Evolutionary conservation across 1,139 yeast species (phyloP).

Genomic region (Arxiozyma slooffiae): DNA sequence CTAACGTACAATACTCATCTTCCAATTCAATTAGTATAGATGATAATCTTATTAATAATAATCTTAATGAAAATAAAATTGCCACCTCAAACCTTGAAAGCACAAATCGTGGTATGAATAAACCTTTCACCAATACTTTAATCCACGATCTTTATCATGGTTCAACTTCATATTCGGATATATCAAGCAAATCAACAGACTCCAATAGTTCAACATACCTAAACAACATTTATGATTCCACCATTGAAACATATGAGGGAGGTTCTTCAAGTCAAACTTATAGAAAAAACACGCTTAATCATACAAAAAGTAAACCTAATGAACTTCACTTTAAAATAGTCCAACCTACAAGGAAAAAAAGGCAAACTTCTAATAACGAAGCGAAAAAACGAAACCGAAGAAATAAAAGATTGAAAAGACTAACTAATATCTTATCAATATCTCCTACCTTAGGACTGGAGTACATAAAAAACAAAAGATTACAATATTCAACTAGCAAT

Average conservation of each 20-base stretch:
- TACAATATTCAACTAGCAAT: background rate
- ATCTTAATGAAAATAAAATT: background rate
- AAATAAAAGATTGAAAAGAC: background rate
- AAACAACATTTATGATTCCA: background rate
- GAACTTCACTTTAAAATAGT: slow-evolving; percentile 13
- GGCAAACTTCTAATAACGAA: background rate
- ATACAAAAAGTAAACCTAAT: slow-evolving; percentile 7
- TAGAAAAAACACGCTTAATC: background rate
- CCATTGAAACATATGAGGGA: background rate
- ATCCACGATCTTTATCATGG: background rate
- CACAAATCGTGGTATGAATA: background rate
- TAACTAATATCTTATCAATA: slow-evolving; percentile 1
- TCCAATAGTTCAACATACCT: background rate
- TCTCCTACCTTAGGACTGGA: background rate
- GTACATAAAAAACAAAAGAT: background rate
- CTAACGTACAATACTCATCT: background rate
- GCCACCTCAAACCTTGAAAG: background rate
- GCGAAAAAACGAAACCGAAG: background rate
- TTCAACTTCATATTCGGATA: background rate
- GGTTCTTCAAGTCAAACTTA: background rate
- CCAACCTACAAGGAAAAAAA: slow-evolving; percentile 9
- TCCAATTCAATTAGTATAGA: background rate
- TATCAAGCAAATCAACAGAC: background rate
- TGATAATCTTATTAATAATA: too few relatives aligned
- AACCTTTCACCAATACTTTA: background rate